Percentiles rank a stretch among this genome's conserved stretches.
Evolutionary conservation across 495 filamentous ascomycete genomes (phyloP).

Genomic region (Aspergillus ostianus): DNA sequence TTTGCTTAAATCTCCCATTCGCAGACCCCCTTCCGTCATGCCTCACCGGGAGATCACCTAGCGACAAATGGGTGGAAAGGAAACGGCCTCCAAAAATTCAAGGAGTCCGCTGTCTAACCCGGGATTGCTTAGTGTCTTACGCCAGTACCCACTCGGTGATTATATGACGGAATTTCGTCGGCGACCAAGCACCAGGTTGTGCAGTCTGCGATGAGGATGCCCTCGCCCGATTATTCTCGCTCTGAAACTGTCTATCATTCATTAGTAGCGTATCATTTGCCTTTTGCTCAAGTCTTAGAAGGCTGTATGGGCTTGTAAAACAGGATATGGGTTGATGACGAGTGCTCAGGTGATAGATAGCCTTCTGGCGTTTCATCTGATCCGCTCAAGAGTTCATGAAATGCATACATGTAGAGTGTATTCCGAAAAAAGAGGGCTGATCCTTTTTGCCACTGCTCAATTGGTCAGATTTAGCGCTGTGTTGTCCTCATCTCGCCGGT

Average conservation of each 20-base stretch:
- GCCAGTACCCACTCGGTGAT: neutral
- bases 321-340: neutral
- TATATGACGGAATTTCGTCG: neutral
- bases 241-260: neutral
- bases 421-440: too few species aligned
- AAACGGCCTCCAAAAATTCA: neutral
- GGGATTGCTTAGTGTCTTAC: neutral
- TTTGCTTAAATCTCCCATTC: neutral
- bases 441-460: neutral
- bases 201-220: neutral
- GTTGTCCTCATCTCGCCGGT: neutral
- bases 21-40: neutral
- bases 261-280: neutral
- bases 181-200: neutral
- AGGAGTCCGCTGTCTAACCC: neutral
- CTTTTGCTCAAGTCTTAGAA: neutral
- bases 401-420: too few species aligned
- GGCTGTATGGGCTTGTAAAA: neutral
- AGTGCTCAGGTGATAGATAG: neutral
- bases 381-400: too few species aligned
- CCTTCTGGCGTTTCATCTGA: neutral
- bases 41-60: slow-evolving; percentile 7
- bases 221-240: neutral
- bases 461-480: neutral
- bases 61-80: neutral